phyloP scores from a whole-genome alignment of 2,329 filamentous ascomycete genomes.

The Daldinia eschscholtzii region DNA sequence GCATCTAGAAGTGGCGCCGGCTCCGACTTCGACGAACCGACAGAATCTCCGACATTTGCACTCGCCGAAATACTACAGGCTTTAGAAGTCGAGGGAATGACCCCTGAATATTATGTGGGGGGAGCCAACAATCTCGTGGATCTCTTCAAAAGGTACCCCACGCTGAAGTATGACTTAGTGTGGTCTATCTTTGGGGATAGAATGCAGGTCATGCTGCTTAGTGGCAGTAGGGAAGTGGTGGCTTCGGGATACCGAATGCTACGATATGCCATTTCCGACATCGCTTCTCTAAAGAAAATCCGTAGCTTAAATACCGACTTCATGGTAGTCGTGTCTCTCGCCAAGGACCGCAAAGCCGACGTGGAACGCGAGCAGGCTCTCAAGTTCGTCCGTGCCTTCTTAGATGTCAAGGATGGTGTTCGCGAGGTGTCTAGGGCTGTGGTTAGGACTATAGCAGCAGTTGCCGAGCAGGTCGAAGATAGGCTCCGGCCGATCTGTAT shows the following conservation, averaged over 20 bases:
- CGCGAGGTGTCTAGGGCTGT: constrained; percentile 88
- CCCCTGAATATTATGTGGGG: constrained; percentile 94
- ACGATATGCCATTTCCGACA: constrained; percentile 93
- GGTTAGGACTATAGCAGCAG: constrained; percentile 88
- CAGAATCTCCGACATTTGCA: constrained; percentile 91
- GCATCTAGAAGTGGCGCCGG: constrained; percentile 66
- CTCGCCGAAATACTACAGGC: constrained; percentile 91
- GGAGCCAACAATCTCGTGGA: constrained; percentile 94
- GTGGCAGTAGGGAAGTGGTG: constrained; percentile 94
- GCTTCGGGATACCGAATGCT: constrained; percentile 94
- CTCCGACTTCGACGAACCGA: constrained; percentile 74
- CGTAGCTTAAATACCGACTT: constrained; percentile 90
- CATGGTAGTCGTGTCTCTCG: constrained; percentile 88
- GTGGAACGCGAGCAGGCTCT: constrained; percentile 96
- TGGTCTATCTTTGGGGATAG: constrained; percentile 95
- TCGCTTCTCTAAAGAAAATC: constrained; percentile 89
- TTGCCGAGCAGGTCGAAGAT: constrained; percentile 89
- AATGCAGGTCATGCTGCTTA: constrained; percentile 95
- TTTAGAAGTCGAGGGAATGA: constrained; percentile 87
- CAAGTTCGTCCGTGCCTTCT: constrained; percentile 94
- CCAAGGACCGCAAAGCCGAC: constrained; percentile 96
- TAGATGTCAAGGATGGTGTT: constrained; percentile 94
- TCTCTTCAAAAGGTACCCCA: constrained; percentile 92
- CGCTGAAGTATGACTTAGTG: constrained; percentile 94
- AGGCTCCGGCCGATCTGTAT: constrained; percentile 90